Evolutionary conservation across 75 land plant genomes (phyloP).

Genomic region (Selaginella moellendorffii): DNA sequence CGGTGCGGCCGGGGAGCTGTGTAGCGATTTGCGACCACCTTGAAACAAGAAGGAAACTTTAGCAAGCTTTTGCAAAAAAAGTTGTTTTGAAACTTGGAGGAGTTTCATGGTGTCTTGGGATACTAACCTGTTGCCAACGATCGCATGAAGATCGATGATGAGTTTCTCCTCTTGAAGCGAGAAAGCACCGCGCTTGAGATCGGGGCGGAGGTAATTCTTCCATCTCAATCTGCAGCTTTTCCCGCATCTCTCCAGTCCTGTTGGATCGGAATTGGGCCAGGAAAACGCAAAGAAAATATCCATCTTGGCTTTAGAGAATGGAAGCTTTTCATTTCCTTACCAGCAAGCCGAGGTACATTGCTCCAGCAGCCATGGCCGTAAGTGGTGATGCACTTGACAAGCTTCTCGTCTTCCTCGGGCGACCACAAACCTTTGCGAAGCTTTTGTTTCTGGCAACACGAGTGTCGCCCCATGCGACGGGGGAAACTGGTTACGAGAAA

Average conservation of each 20-base stretch:
- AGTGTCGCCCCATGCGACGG: constrained; percentile 23
- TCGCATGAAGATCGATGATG: not conserved
- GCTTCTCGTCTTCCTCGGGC: constrained; percentile 74
- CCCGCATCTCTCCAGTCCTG: not conserved
- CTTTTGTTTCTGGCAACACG: constrained; percentile 79
- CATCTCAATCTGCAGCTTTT: not conserved
- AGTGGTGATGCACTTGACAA: constrained; percentile 53
- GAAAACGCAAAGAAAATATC: no score
- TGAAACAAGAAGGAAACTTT: not conserved
- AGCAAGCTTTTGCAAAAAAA: not conserved
- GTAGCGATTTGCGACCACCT: not conserved
- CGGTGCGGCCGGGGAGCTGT: not conserved
- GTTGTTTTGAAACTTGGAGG: no score
- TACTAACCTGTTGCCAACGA: not conserved
- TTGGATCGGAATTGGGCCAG: no score
- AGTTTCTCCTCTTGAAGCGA: not conserved
- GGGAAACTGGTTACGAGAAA: no score
- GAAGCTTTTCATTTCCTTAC: no score
- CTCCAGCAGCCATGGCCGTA: constrained; percentile 94
- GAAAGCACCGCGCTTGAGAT: not conserved
- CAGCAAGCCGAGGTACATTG: constrained; percentile 73
- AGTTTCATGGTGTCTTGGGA: not conserved
- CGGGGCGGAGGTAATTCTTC: not conserved
- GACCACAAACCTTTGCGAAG: constrained; percentile 65
- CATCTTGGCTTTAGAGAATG: no score